These are phyloP conservation scores for Fusarium zealandicum DNA, from an alignment of 2,329 filamentous ascomycete genomes.

Conservation along the genomic window DNA sequence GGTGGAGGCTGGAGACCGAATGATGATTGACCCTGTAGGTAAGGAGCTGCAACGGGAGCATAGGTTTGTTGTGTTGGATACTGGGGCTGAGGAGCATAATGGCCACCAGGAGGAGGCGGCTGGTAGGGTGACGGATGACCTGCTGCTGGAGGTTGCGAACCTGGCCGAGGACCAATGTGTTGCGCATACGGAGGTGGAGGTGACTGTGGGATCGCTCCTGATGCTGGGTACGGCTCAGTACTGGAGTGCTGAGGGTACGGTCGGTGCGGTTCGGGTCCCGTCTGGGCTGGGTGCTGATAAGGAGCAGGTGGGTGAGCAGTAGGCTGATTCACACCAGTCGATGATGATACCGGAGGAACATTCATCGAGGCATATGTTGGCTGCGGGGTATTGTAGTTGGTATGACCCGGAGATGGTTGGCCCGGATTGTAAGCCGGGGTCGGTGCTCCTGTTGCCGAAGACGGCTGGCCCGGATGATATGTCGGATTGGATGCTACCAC, in stretches of 20 bases:
- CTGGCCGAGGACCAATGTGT: conserved; percentile 11
- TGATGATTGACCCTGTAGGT: conserved; percentile 14
- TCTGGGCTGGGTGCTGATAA: conserved; percentile 19
- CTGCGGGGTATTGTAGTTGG: conserved; percentile 32
- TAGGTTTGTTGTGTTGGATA: conserved; percentile 37
- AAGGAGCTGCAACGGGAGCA: conserved; percentile 12
- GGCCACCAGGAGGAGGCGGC: conserved; percentile 12
- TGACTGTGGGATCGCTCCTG: conserved; percentile 23
- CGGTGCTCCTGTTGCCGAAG: conserved; percentile 2
- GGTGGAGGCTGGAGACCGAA: conserved; percentile 35
- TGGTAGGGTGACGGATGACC: conserved; percentile 26
- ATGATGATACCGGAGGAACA: conserved; percentile 6
- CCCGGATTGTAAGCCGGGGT: conserved; percentile 7
- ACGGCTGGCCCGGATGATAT: conserved; percentile 3
- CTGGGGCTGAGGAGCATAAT: conserved; percentile 31
- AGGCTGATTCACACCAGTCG: background rate
- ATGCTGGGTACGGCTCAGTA: conserved; percentile 10
- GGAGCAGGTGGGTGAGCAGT: background rate
- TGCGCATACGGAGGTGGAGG: conserved; percentile 40
- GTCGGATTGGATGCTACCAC: conserved; percentile 5
- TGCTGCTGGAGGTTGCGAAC: conserved; percentile 18
- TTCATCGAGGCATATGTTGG: conserved; percentile 28
- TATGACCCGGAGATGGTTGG: conserved; percentile 16
- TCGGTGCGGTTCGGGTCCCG: conserved; percentile 11
- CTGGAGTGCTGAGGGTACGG: conserved; percentile 16